Evolutionary conservation across 2,329 filamentous ascomycete genomes (phyloP).

Genomic region (Penicillium frequentans): DNA sequence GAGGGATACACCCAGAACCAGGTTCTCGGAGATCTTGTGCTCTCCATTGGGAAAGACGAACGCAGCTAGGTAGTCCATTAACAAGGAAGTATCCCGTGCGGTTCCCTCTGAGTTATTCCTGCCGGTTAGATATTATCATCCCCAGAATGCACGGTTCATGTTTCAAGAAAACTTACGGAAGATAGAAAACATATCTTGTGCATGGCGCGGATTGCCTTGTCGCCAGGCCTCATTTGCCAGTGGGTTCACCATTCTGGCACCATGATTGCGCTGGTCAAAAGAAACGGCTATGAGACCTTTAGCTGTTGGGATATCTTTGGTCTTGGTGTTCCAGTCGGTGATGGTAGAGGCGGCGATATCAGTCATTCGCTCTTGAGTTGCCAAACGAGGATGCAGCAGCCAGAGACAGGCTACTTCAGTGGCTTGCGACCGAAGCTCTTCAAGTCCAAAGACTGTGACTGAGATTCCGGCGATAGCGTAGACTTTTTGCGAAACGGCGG

Average conservation of each 20-base stretch:
- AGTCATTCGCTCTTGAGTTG: constrained; percentile 71
- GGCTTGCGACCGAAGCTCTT: constrained; percentile 63
- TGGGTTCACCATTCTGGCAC: constrained; percentile 66
- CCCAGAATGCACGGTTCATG: not conserved
- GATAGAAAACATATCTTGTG: constrained; percentile 85
- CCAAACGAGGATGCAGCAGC: constrained; percentile 80
- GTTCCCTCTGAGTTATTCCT: constrained; percentile 55
- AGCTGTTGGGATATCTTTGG: constrained; percentile 31
- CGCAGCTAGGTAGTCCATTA: constrained; percentile 76
- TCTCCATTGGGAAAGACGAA: constrained; percentile 64
- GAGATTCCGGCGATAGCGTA: constrained; percentile 76
- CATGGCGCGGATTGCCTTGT: constrained; percentile 75
- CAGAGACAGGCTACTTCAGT: constrained; percentile 74
- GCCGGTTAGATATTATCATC: not conserved
- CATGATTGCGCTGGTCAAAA: constrained; percentile 95
- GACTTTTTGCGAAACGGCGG: constrained; percentile 61
- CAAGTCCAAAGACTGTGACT: constrained; percentile 76
- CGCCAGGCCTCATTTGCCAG: constrained; percentile 77
- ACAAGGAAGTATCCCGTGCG: constrained; percentile 68
- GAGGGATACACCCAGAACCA: constrained; percentile 79
- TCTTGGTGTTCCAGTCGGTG: constrained; percentile 62
- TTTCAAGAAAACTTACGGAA: constrained; percentile 55
- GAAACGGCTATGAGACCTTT: constrained; percentile 74
- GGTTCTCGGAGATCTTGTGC: constrained; percentile 58
- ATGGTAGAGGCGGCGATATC: constrained; percentile 70